Base-by-base conservation (phyloP, 225 moss, liverwort and hornwort genomes). In the Neckera pumila region DNA sequence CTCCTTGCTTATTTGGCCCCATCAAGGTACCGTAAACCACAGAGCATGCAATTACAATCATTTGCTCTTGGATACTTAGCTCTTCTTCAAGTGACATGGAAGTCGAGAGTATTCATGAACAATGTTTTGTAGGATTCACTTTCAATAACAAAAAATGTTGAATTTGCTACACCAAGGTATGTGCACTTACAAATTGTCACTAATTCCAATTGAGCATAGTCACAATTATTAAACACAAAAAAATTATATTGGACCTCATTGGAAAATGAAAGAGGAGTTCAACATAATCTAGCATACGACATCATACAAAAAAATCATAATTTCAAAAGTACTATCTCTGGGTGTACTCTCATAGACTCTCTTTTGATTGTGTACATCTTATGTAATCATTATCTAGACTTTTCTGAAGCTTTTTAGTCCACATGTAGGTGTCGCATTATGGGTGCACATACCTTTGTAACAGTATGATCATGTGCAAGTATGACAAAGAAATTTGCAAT, bases 21-120 rank as follows among this genome's bases (percentile, higher is more conserved):
- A 31, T 80, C 4, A 21, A 60, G 28, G 9, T 43, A 42, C 30
- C 1, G 0, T 14, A 80, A 80, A 31, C 0, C 0, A 0, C 0
- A 0, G 3, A 61, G 14, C 20, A 60, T 28, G 21, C 6, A 61
- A 43, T 9, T 42, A 26, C 3, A n/a, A n/a, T 7, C 4, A 38
- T 2, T 56, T 77, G 10, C 2, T 56, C 2, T 56, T 77, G 6
- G 16, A 25, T n/a, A 76, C 0, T 0, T 6, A 1, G 0, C 9
- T 25, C 22, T 36, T 77, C 54, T 76, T 77, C 6, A 36, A 54
- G 23, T 76, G 54, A 36, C 34, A 53, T 76, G 9, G 53, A 4
- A 51, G 2, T 1, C 34, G 1, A 34, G 22, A 49, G 2, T 76
- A 53, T 54, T 51, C 34, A 31, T 34, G 7, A 22, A 9, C 3